Evolutionary conservation across 257 asterid species (phyloP).

Genomic region (Fraxinus anomala): DNA sequence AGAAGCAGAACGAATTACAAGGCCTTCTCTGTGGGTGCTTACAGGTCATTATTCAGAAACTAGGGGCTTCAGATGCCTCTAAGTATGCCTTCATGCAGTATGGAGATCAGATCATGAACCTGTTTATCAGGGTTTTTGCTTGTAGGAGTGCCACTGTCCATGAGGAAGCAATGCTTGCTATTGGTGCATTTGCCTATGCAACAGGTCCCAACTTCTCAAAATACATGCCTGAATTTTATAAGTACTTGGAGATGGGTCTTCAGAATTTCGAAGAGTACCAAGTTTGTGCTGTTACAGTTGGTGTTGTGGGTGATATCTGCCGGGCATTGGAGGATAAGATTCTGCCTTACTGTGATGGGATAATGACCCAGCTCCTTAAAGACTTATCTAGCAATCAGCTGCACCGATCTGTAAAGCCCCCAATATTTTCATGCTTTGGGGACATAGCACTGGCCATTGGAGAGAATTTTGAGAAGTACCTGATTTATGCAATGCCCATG

Average conservation of each 20-base stretch:
- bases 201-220: slow-evolving; percentile 68
- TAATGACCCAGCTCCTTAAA: slow-evolving; percentile 50
- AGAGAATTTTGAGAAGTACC: slow-evolving; percentile 37
- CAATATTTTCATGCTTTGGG: slow-evolving; percentile 53
- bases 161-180: slow-evolving; percentile 93
- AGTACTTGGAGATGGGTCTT: slow-evolving; percentile 88
- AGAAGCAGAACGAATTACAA: slow-evolving; percentile 76
- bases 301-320: slow-evolving; percentile 90
- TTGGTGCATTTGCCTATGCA: slow-evolving; percentile 85
- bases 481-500: slow-evolving; percentile 52
- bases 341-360: slow-evolving; percentile 56
- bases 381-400: slow-evolving; percentile 33
- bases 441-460: slow-evolving; percentile 42
- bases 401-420: slow-evolving; percentile 54
- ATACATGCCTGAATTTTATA: slow-evolving; percentile 82
- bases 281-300: slow-evolving; percentile 87
- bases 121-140: slow-evolving; percentile 71
- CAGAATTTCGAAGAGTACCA: slow-evolving; percentile 93
- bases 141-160: slow-evolving; percentile 88
- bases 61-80: slow-evolving; percentile 64
- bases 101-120: slow-evolving; percentile 81
- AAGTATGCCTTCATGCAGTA: slow-evolving; percentile 68
- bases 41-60: slow-evolving; percentile 77
- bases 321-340: slow-evolving; percentile 80
- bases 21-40: slow-evolving; percentile 87